Evolutionary conservation across 2,329 filamentous ascomycete species (phyloP).

Genomic region (Stemphylium lycopersici): DNA sequence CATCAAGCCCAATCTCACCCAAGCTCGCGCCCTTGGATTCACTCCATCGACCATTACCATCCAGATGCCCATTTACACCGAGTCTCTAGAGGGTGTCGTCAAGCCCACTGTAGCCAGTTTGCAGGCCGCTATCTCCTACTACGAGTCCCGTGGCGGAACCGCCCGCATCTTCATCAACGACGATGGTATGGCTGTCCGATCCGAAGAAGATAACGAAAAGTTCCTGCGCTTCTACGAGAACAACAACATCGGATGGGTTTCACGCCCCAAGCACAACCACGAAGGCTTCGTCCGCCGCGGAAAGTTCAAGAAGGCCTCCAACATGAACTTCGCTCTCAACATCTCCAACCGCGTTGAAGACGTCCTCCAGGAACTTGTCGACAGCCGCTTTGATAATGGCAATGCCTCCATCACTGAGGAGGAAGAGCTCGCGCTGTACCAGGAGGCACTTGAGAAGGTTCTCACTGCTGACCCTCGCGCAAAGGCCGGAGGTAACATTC

Average conservation of each 20-base stretch:
- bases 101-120: slow-evolving; percentile 75
- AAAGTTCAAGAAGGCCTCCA: slow-evolving; percentile 59
- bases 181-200: slow-evolving; percentile 67
- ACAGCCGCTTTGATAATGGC: slow-evolving; percentile 26
- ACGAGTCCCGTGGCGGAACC: slow-evolving; percentile 62
- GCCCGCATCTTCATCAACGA: slow-evolving; percentile 72
- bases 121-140: slow-evolving; percentile 65
- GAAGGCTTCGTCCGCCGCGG: slow-evolving; percentile 35
- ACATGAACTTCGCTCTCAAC: slow-evolving; percentile 73
- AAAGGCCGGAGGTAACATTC: slow-evolving; percentile 81
- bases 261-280: slow-evolving; percentile 51
- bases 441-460: slow-evolving; percentile 62
- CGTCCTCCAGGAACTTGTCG: slow-evolving; percentile 61
- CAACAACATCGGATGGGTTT: slow-evolving; percentile 56
- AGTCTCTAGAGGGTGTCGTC: slow-evolving; percentile 75
- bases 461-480: slow-evolving; percentile 72
- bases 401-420: slow-evolving; percentile 37
- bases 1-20: slow-evolving; percentile 47
- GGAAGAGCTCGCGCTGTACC: slow-evolving; percentile 39
- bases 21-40: slow-evolving; percentile 63
- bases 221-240: slow-evolving; percentile 54
- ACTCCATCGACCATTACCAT: slow-evolving; percentile 71
- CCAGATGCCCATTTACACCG: slow-evolving; percentile 86
- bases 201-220: slow-evolving; percentile 51
- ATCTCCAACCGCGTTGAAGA: slow-evolving; percentile 67